A percentile compares a stretch with the other conserved stretches of the same genome.
Evolutionary conservation across 2,329 filamentous ascomycete species (phyloP).

Genomic region (Sporothrix pallida): DNA sequence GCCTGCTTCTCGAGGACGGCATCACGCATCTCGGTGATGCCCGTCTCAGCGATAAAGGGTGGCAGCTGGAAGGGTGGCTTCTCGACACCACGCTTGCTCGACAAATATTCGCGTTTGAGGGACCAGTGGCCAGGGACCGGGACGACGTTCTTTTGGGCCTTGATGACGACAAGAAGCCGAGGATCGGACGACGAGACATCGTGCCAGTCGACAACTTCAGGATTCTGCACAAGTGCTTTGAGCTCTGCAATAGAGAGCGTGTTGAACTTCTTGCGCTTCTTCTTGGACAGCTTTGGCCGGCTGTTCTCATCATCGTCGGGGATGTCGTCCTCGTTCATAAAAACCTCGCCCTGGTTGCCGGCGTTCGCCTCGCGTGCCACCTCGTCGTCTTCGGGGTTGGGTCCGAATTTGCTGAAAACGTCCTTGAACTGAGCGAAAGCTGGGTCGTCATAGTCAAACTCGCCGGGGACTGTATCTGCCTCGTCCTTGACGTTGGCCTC

Average conservation of each 20-base stretch:
- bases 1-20: conserved; percentile 95
- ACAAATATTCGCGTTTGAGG: conserved; percentile 94
- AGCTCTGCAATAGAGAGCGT: conserved; percentile 92
- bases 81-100: conserved; percentile 94
- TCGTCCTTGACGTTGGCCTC: conserved; percentile 41
- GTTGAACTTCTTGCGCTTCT: conserved; percentile 88
- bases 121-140: conserved; percentile 95
- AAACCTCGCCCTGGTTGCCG: conserved; percentile 82
- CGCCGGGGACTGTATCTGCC: conserved; percentile 50
- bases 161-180: conserved; percentile 88
- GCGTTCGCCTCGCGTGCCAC: conserved; percentile 68
- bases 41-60: conserved; percentile 96
- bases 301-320: conserved; percentile 69
- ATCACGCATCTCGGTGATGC: conserved; percentile 97
- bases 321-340: conserved; percentile 82
- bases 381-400: conserved; percentile 66
- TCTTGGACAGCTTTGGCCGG: conserved; percentile 80
- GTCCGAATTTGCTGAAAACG: conserved; percentile 80
- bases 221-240: conserved; percentile 87
- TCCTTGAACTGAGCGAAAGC: conserved; percentile 83
- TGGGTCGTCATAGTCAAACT: conserved; percentile 68
- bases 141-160: conserved; percentile 92
- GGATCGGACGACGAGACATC: conserved; percentile 92
- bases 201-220: conserved; percentile 97
- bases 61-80: conserved; percentile 92